Evolutionary conservation across 306 rosid genomes (phyloP).

Genomic region (Vigna radiata): DNA sequence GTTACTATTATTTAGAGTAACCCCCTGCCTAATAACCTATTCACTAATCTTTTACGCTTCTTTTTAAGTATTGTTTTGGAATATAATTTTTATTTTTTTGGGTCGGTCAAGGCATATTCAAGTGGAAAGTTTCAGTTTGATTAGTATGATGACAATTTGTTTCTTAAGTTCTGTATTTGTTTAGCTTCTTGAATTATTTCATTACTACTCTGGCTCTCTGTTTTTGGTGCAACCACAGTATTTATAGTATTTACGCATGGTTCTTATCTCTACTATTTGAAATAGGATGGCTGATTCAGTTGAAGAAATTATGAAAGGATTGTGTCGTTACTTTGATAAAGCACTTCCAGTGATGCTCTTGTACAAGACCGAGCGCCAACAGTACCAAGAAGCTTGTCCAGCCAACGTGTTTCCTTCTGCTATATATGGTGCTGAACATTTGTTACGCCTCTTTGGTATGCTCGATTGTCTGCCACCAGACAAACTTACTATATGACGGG

Average conservation of each 20-base stretch:
- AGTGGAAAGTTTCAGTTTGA: slow-evolving; percentile 28
- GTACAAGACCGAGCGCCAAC: slow-evolving; percentile 81
- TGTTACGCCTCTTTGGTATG: slow-evolving; percentile 88
- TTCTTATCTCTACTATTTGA: slow-evolving; percentile 28
- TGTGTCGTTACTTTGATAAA: slow-evolving; percentile 81
- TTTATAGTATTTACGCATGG: slow-evolving; percentile 13
- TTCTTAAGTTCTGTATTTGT: slow-evolving; percentile 1
- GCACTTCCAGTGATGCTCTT: slow-evolving; percentile 80
- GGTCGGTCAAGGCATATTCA: neutral
- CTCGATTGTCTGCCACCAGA: slow-evolving; percentile 15
- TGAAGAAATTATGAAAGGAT: slow-evolving; percentile 73
- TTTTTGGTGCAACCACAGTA: neutral
- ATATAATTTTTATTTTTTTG: slow-evolving; percentile 30
- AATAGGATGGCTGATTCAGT: slow-evolving; percentile 66
- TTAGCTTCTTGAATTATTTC: slow-evolving; percentile 37
- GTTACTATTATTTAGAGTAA: slow-evolving; percentile 16
- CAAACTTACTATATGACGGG: slow-evolving; percentile 24
- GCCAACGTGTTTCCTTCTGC: slow-evolving; percentile 64
- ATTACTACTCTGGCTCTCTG: neutral
- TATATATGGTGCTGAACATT: slow-evolving; percentile 93
- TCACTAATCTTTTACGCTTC: neutral
- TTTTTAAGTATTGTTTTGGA: slow-evolving; percentile 10
- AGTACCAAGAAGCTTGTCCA: slow-evolving; percentile 66
- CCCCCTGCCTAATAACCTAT: slow-evolving; percentile 11
- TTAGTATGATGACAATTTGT: slow-evolving; percentile 11